Evolutionary conservation across 139 green algal genomes (phyloP).

Genomic region (Klebsormidium nitens): DNA sequence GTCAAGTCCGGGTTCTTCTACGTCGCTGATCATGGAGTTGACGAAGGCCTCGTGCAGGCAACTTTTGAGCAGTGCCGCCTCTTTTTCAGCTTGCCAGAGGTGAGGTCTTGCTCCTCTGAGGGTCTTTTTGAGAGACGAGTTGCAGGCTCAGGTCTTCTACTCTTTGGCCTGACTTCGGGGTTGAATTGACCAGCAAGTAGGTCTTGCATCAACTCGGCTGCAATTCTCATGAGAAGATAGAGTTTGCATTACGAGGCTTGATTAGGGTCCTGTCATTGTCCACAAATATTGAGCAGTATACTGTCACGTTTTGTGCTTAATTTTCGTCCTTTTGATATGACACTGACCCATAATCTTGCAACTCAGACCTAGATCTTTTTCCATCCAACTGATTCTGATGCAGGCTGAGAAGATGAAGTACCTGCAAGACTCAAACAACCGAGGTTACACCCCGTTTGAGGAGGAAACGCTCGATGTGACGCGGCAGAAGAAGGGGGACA

Average conservation of each 20-base stretch:
- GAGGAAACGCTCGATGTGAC: conserved; percentile 82
- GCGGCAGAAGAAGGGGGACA: conserved; percentile 55
- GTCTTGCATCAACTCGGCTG: too few species aligned
- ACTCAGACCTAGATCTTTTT: neutral
- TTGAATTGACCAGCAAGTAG: too few species aligned
- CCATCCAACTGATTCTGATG: neutral
- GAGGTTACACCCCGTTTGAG: conserved; percentile 59
- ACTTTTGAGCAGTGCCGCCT: conserved; percentile 48
- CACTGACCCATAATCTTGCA: neutral
- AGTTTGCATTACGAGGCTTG: conserved; percentile 14
- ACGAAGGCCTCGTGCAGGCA: conserved; percentile 43
- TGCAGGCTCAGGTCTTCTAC: too few species aligned
- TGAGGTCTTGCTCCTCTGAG: too few species aligned
- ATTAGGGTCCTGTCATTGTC: too few species aligned
- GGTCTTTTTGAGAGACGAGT: too few species aligned
- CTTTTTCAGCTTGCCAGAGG: conserved; percentile 71
- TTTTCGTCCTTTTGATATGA: too few species aligned
- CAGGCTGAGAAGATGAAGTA: conserved; percentile 45
- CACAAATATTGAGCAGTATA: too few species aligned
- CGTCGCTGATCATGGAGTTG: conserved; percentile 70
- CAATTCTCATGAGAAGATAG: conserved; percentile 69
- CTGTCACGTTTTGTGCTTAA: too few species aligned
- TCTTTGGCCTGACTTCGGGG: too few species aligned
- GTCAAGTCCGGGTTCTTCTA: conserved; percentile 48
- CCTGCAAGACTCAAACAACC: conserved; percentile 60